Evolutionary conservation across 495 filamentous ascomycete genomes (phyloP), one percentile per base, ranked within the genome.

Genomic region (Xylaria sp.): DNA sequence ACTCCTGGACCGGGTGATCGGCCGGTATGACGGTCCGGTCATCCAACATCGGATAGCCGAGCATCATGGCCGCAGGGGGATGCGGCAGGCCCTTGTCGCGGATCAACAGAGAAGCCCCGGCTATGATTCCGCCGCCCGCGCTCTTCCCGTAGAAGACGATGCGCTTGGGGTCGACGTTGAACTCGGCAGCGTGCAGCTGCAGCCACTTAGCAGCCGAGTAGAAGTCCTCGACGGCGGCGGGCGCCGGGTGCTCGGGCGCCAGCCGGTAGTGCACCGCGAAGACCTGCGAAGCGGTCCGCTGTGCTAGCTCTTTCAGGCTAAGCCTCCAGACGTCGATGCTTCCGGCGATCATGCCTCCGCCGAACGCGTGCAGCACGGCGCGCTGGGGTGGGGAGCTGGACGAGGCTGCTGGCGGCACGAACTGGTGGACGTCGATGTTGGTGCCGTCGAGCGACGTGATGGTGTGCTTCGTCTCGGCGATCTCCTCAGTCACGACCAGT

Each of bases 41-140:
- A 44, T 85, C 83, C 24, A 84, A 72, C 82, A 84, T 84, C 52
- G 82, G 82, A 62, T 79, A 83, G 5, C 76, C 44, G 7, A 85
- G 72, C 9, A 80, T 43, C 68, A 78, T 74, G 35, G 77, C 80
- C 1, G 69, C 73, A 4, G 83, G 40, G n/a, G 74, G 73, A 1
- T 78, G 76, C 8, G 21, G 50, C 11, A 80, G 24, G 31, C 72
- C 70, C 15, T 73, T 71, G 33, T 84, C 82, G 9, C 81, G 73
- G 12, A 79, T 78, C 75, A 75, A 63, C 8, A 84, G 75, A 1
- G 77, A 77, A 2, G 74, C 37, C 1, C 75, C 80, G 2, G 80
- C 76, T 2, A 80, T 80, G 12, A 85, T 29, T 2, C 79, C 79
- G 3, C 82, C 84, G 19, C 84, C 85, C 5, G 80, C 83, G 50